Evolutionary conservation across 208 protist species (phyloP).

Genomic region (Crithidia sp.): DNA sequence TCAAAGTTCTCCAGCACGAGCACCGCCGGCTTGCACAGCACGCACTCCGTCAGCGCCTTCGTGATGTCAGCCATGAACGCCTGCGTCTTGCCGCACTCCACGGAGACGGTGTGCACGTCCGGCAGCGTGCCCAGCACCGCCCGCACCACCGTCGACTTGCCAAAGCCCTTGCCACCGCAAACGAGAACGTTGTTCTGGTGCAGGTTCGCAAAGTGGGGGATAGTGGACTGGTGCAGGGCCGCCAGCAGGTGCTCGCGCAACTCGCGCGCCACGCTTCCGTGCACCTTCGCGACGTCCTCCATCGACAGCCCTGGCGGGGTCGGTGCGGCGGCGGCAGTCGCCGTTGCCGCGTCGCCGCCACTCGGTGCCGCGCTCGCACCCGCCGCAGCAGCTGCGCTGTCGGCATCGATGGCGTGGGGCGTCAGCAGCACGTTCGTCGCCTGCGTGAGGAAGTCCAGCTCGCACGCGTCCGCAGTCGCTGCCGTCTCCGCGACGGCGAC

Average conservation of each 20-base stretch:
- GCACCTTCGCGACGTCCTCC: slow-evolving; percentile 51
- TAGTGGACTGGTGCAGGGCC: slow-evolving; percentile 36
- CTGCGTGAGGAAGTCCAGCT: slow-evolving; percentile 34
- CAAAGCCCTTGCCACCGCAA: slow-evolving; percentile 83
- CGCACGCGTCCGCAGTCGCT: slow-evolving; percentile 30
- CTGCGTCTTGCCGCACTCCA: slow-evolving; percentile 67
- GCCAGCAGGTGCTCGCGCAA: slow-evolving; percentile 49
- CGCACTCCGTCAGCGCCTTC: slow-evolving; percentile 60
- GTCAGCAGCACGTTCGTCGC: slow-evolving; percentile 72
- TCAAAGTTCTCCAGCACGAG: slow-evolving; percentile 91
- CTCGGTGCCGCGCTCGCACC: neutral
- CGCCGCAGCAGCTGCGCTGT: neutral
- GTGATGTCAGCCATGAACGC: slow-evolving; percentile 51
- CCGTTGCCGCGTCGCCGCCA: neutral
- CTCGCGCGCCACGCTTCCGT: slow-evolving; percentile 52
- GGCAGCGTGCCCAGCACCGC: slow-evolving; percentile 49
- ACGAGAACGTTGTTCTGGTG: slow-evolving; percentile 73
- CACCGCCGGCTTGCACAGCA: slow-evolving; percentile 78
- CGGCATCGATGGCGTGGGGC: slow-evolving; percentile 31
- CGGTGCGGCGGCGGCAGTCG: neutral
- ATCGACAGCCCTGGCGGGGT: slow-evolving; percentile 16
- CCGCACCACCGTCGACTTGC: slow-evolving; percentile 74
- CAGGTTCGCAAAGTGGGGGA: slow-evolving; percentile 24
- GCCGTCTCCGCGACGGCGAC: slow-evolving; percentile 34
- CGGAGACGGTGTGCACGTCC: slow-evolving; percentile 55